Base-by-base conservation (phyloP, 768 basidiomycete species). In the Suillus spraguei region DNA sequence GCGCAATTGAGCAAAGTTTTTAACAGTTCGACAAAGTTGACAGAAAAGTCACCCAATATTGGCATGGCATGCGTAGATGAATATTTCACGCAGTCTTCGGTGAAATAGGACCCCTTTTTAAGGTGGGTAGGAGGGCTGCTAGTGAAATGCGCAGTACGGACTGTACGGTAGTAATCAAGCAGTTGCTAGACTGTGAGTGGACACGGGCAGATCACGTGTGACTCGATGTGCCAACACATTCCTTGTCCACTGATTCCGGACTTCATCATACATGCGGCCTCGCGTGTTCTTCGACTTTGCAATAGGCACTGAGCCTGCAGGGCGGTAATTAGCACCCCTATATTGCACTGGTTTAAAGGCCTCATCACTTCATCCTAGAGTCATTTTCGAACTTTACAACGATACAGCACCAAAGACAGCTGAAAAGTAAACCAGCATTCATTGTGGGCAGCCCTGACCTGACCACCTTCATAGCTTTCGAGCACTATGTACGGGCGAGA, bases 401-500 rank as follows among this genome's bases (percentile, higher is more conserved):
- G 89, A 94, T 71, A 76, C 80, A 9, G 85, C 84, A 2, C 94
- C 94, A 4, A 88, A 88, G 77, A 91, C 92, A 13, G 80, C 79
- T 64, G 90, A 94, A 82, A 95, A 95, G 94, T 94, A 70, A 62
- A 82, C 66, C 22, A 17, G 47, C 62, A 46, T 44, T 14, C 36
- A 49, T 36, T 22, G 59, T 59, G 32, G 47, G 22, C 38, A 56
- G 32, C 47, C 49, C 42, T 62, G 24, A 66, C 47, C 65, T 74
- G 41, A 70, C 10, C 42, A 58, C 10, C 59, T 59, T 17, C 13
- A 41, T 53, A 96, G 94, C 77, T 96, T 96, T 74, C 86, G 94
- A 50, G 86, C 88, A 4, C 78, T 97, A 60, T 94, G 91, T 72
- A 96, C 94, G 1, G 95, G 95, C 10, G 91, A 94, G 74, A 87